A percentile compares a stretch with the other conserved stretches of the same genome.
These are phyloP conservation scores for Candida glucosophila DNA, from an alignment of 1,139 yeast genomes.

Conservation along the genomic window DNA sequence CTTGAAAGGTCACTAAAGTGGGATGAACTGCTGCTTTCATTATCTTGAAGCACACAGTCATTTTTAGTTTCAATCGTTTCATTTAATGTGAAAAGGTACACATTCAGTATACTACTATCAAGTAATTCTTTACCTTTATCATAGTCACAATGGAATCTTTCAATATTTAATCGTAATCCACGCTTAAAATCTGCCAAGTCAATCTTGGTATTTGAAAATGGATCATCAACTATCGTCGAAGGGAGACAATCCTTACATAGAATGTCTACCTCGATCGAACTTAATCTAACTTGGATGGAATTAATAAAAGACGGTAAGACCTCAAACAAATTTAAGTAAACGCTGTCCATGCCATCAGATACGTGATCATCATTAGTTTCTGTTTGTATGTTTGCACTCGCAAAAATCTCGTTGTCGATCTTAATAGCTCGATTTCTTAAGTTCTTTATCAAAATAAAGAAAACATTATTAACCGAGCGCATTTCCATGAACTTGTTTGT, in stretches of 20 bases:
- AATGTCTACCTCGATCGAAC: constrained; percentile 25
- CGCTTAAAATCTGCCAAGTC: constrained; percentile 33
- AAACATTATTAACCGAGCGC: constrained; percentile 29
- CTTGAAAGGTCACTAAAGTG: constrained; percentile 30
- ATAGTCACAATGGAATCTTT: constrained; percentile 15
- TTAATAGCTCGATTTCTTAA: constrained; percentile 21
- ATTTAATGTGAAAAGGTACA: constrained; percentile 31
- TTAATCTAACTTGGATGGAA: constrained; percentile 17
- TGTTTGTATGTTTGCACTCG: constrained; percentile 30
- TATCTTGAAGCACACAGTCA: constrained; percentile 26
- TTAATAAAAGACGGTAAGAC: constrained; percentile 22
- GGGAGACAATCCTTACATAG: constrained; percentile 39
- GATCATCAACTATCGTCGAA: constrained; percentile 19
- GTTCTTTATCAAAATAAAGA: constrained; percentile 29
- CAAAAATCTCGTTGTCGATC: constrained; percentile 47
- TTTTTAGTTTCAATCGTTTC: constrained; percentile 29
- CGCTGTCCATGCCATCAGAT: constrained; percentile 6
- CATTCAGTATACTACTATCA: constrained; percentile 10
- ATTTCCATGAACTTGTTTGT: constrained; percentile 20
- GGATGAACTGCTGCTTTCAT: constrained; percentile 12
- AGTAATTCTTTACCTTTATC: constrained; percentile 42
- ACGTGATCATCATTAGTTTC: constrained; percentile 38
- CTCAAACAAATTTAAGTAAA: constrained; percentile 19
- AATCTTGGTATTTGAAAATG: constrained; percentile 14
- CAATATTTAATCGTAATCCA: constrained; percentile 22